A percentile compares a stretch with the other conserved stretches of the same genome.
phyloP scores from a whole-genome alignment of 2,329 filamentous ascomycete species.

The Lasiodiplodia theobromae region DNA sequence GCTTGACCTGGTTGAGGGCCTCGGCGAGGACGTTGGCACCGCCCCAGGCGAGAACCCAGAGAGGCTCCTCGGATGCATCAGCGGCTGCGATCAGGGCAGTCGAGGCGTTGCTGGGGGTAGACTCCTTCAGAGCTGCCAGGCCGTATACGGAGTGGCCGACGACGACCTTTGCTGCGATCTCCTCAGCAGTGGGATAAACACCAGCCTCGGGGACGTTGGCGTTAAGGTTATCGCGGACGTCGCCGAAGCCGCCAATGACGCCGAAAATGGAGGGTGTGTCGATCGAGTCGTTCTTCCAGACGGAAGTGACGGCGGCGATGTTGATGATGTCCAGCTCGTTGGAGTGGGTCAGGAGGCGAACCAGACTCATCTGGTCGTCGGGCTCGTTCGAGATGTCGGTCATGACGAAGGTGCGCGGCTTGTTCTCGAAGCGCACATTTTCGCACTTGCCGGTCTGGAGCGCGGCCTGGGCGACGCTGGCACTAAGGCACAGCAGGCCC shows the following conservation, averaged over 20 bases:
- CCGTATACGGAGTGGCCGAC: conserved; percentile 50
- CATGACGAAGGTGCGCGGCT: conserved; percentile 32
- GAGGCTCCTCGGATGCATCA: conserved; percentile 45
- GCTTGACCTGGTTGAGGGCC: conserved; percentile 51
- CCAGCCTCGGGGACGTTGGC: conserved; percentile 43
- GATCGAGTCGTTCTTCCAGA: conserved; percentile 34
- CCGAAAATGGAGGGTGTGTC: conserved; percentile 34
- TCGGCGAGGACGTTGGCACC: conserved; percentile 61
- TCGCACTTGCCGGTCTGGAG: conserved; percentile 11
- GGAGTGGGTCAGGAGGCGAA: conserved; percentile 34
- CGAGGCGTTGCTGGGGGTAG: conserved; percentile 32
- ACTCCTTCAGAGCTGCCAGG: conserved; percentile 43
- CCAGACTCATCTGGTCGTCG: conserved; percentile 35
- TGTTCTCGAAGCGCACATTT: conserved; percentile 17
- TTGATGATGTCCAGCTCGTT: conserved; percentile 36
- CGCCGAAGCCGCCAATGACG: conserved; percentile 39
- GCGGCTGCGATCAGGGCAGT: conserved; percentile 36
- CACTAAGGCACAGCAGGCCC: conserved; percentile 15
- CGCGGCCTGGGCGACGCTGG: conserved; percentile 2
- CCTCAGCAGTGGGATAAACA: conserved; percentile 36
- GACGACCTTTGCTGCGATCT: conserved; percentile 30
- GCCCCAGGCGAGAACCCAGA: conserved; percentile 61
- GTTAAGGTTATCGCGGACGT: conserved; percentile 52
- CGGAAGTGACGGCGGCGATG: conserved; percentile 34
- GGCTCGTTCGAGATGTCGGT: conserved; percentile 37